Conservation (phyloP, 106 monocot genomes). For the Agapanthus africanus region DNA sequence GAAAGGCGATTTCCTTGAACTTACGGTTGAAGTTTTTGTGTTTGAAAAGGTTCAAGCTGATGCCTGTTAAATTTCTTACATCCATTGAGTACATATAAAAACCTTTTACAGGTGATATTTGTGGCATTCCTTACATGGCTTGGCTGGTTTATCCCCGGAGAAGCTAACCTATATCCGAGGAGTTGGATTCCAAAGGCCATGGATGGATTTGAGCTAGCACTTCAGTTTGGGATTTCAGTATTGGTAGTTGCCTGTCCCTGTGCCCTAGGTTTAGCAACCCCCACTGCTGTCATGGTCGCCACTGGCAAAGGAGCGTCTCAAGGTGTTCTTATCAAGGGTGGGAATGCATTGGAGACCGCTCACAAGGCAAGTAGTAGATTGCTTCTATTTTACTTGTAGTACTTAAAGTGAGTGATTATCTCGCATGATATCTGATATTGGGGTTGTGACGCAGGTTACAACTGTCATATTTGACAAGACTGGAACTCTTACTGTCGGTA, state of each 20-base stretch:
- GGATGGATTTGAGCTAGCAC: constrained; percentile 83
- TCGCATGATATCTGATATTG: neutral
- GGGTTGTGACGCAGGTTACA: constrained; percentile 44
- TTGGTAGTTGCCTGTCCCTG: constrained; percentile 94
- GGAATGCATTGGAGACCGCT: constrained; percentile 86
- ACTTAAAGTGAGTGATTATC: neutral
- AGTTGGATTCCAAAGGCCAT: constrained; percentile 81
- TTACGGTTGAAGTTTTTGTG: neutral
- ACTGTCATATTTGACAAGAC: constrained; percentile 85
- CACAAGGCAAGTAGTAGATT: constrained; percentile 49
- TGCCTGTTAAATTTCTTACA: neutral
- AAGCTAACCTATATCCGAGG: constrained; percentile 57
- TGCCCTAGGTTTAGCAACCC: constrained; percentile 90
- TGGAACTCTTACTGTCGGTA: constrained; percentile 76
- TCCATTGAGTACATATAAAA: neutral
- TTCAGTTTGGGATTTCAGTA: constrained; percentile 94
- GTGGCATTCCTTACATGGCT: constrained; percentile 75
- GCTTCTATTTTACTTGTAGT: constrained; percentile 1
- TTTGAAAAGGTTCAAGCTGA: neutral
- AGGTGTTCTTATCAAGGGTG: constrained; percentile 94
- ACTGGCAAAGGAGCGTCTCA: constrained; percentile 97
- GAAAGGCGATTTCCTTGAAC: neutral
- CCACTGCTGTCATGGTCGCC: constrained; percentile 98
- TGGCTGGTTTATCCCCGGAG: constrained; percentile 67
- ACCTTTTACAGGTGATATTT: constrained; percentile 44